Percentiles rank a stretch among this genome's conserved stretches.
Conservation (phyloP, 202 grass and related monocot species). For the Saccharum hybrid region DNA sequence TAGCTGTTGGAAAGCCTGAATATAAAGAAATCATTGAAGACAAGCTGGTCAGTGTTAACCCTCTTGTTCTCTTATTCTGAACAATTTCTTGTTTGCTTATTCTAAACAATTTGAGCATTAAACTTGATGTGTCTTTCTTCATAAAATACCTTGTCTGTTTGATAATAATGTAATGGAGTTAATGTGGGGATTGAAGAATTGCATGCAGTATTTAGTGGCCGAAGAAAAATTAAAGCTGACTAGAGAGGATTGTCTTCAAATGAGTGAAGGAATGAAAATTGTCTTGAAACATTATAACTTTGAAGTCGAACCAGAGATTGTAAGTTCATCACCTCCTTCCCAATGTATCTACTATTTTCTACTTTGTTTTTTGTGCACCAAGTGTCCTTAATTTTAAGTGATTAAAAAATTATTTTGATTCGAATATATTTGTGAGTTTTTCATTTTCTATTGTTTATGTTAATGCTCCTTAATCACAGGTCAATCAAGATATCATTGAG, state of each 20-base stretch:
- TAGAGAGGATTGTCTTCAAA: background rate
- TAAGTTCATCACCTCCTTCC: too few species aligned
- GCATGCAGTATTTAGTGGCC: background rate
- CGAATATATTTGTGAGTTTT: background rate
- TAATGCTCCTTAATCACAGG: background rate
- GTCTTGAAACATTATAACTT: background rate
- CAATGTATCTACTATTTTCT: background rate
- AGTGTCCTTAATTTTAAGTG: background rate
- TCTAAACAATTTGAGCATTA: background rate
- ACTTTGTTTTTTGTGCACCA: background rate
- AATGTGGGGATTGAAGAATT: slow-evolving; percentile 15
- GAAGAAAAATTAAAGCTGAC: background rate
- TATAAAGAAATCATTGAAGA: slow-evolving; percentile 11
- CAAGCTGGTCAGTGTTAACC: background rate
- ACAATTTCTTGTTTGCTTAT: background rate
- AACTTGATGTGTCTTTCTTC: too few species aligned
- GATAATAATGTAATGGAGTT: background rate
- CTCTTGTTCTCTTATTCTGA: background rate
- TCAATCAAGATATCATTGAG: too few species aligned
- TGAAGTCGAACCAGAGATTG: background rate
- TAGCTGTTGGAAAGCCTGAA: slow-evolving; percentile 27
- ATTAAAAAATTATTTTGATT: background rate
- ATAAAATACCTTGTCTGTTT: background rate
- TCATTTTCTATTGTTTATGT: background rate
- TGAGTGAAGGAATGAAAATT: slow-evolving; percentile 2